phyloP scores from a whole-genome alignment of 2,329 filamentous ascomycete species.

The Xylaria sp. region DNA sequence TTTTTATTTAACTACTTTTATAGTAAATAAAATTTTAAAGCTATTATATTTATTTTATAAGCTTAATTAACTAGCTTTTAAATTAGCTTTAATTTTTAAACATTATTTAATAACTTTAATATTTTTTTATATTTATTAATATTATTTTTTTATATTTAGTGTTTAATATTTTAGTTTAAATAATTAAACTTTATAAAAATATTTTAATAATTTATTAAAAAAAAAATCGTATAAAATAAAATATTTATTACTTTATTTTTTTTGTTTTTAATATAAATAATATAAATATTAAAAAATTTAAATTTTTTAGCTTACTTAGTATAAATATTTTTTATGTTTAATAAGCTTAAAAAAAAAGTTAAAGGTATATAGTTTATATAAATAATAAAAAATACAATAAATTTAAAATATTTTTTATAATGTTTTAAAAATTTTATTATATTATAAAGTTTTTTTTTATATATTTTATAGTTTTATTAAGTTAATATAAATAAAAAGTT shows the following conservation, averaged over 20 bases:
- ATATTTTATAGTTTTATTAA: not conserved
- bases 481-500: no score
- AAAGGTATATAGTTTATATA: not conserved
- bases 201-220: not conserved
- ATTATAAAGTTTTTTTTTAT: not conserved
- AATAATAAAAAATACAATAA: not conserved
- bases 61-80: not conserved
- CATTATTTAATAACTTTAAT: not conserved
- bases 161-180: not conserved
- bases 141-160: not conserved
- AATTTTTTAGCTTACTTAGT: not conserved
- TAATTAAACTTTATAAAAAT: no score
- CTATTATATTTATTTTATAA: not conserved
- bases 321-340: not conserved
- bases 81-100: not conserved
- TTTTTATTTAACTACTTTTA: conserved; percentile 1
- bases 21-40: not conserved
- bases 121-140: not conserved
- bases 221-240: not conserved
- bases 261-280: not conserved
- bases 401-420: conserved; percentile 9
- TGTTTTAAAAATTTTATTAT: not conserved
- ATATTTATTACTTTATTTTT: not conserved
- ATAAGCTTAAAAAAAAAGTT: not conserved
- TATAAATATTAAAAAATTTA: not conserved